Base-by-base conservation (phyloP, 164 flowering plant species). In the Magnolia officinalis region DNA sequence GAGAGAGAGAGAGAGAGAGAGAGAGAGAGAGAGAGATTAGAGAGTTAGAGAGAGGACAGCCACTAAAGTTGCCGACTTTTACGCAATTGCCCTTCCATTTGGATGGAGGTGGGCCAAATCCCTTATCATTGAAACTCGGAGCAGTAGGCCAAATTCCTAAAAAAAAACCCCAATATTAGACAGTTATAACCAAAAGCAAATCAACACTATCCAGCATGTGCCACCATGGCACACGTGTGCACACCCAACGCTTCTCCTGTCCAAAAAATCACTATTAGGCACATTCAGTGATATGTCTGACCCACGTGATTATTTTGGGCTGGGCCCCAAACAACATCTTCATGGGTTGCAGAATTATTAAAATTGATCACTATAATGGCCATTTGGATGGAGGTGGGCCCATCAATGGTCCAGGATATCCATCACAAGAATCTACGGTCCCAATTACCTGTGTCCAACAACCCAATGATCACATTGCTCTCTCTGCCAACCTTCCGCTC, bases 41-140 rank as follows among this genome's bases (percentile, higher is more conserved):
- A 70, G 51, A 59, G 69, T n/a, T n/a, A 74, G 49, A 78, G 74
- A 70, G 75, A 77, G 66, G 63, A 77, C 88, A 86, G 50, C 84
- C 82, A 51, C 83, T 82, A 81, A 86, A 77, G 58, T 80, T 80
- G 63, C 52, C 75, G 18, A 6, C 67, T 4, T 37, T 69, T 7
- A 4, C 2, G 67, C 82, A 80, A 7, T n/a, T 63, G 59, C 82
- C 82, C 68, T 80, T 80, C 82, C 82, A 80, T 64, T 70, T 80
- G 8, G 70, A 6, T 0, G 82, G 79, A 0, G 82, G 77, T n/a
- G 82, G 77, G 14, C 77, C 74, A 24, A 73, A 29, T 16, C 82
- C 77, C 29, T 77, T 52, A 29, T 77, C 82, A 8, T 26, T 52
- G 74, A 80, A 80, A 63, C 82, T 80, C 5, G 74, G 65, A 29